Evolutionary conservation across 257 asterid species (phyloP), one percentile per base, ranked within the genome.

Genomic region (Solanum appendiculatum): DNA sequence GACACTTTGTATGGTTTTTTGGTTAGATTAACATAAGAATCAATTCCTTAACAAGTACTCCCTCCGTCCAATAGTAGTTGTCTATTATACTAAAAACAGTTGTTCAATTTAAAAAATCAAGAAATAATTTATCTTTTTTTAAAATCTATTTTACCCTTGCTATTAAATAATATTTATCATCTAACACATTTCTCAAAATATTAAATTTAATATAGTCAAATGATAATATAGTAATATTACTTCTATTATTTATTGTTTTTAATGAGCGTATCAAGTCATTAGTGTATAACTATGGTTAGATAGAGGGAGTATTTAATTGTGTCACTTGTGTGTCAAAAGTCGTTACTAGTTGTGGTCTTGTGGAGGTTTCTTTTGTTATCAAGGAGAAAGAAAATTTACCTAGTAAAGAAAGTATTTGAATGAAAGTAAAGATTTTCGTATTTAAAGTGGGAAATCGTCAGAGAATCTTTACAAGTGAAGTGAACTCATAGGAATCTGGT

Each of bases 391-490:
- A 27, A 42, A 80, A 27, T 73, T 86, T 34, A 16, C 86, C 87
- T 60, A 74, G 42, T 58, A 63, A 88, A 46, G 89, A 31, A 86
- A 89, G 87, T 82, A 13, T 37, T 37, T 46, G 68, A 44, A 36
- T 31, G 31, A 51, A 46, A 14, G 25, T 48, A 54, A 69, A 27
- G 31, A 83, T 66, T 56, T 3, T 39, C 25, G 18, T 16, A 27
- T 27, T 21, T 72, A 31, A 39, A 69, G 85, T 85, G 46, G 46
- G 83, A 16, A 77, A 77, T 88, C 63, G 86, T 68, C 60, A 34
- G 86, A 78, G 88, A 85, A 77, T 88, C 88, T 77, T n/a, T 44
- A 29, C 12, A 42, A 69, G 70, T 88, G 86, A 85, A 31, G 4
- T 70, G 36, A 85, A 80, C 88, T 37, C 88, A 18, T 39, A 21